Conservation (phyloP, 2,329 filamentous ascomycete genomes). For the Aspergillus fumigatus region DNA sequence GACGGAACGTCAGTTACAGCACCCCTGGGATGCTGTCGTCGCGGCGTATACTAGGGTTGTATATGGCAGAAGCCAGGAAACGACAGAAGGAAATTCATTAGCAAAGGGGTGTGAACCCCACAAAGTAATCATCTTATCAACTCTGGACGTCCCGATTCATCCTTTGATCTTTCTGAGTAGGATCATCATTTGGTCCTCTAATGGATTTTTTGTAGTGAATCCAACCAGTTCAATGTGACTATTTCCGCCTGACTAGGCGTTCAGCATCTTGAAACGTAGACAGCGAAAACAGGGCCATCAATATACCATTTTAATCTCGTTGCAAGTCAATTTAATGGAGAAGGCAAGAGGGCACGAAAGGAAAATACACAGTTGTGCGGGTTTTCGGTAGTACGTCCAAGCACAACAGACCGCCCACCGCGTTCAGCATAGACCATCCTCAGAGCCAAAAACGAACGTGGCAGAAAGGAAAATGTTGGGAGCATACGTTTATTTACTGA, state of each 20-base stretch:
- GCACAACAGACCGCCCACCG: conserved; percentile 15
- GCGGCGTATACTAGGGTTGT: conserved; percentile 37
- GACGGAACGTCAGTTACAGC: conserved; percentile 57
- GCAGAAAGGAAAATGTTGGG: conserved; percentile 18
- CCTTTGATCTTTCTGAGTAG: neutral
- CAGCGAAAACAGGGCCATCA: neutral
- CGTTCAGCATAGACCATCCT: conserved; percentile 6
- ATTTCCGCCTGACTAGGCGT: neutral
- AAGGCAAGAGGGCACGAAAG: neutral
- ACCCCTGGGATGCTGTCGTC: conserved; percentile 49
- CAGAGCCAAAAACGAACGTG: conserved; percentile 14
- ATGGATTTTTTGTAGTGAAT: neutral
- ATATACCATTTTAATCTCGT: neutral
- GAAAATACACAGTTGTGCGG: neutral
- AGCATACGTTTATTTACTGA: neutral
- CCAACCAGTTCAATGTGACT: neutral
- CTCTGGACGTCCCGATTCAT: neutral
- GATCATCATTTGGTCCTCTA: neutral
- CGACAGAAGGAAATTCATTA: neutral
- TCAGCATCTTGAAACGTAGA: neutral
- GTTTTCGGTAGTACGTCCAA: neutral
- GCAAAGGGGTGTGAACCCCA: neutral
- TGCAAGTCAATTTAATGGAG: neutral
- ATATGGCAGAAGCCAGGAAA: neutral
- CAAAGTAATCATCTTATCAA: neutral